Percentiles rank a stretch among this genome's conserved stretches.
Evolutionary conservation across 139 green algal species (phyloP).

Genomic region (Chlorella sp.): DNA sequence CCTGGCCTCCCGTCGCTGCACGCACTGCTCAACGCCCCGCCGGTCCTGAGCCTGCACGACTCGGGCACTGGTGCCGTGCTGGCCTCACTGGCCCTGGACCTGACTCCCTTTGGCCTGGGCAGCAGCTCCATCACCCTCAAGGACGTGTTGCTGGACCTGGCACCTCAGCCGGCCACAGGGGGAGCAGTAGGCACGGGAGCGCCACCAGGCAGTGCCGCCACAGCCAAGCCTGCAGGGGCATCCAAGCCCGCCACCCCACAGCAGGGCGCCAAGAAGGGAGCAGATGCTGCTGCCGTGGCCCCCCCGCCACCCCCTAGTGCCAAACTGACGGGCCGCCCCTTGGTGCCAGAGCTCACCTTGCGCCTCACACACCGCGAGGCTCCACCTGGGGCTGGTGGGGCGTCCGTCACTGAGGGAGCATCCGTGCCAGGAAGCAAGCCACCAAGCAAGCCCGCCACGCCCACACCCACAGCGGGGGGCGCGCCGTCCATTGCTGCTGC

Average conservation of each 20-base stretch:
- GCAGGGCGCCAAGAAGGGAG: neutral
- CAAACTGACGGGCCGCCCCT: neutral
- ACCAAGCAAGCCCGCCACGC: neutral
- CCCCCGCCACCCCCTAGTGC: neutral
- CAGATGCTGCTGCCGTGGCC: neutral
- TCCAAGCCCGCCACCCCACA: neutral
- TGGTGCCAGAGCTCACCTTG: neutral
- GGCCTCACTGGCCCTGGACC: neutral
- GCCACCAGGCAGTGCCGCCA: neutral
- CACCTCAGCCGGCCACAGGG: too few relatives aligned
- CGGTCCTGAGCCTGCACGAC: neutral
- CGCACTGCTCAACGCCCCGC: neutral
- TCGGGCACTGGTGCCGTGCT: neutral
- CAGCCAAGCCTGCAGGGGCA: neutral
- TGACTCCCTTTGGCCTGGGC: neutral
- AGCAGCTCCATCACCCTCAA: neutral
- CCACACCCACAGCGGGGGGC: neutral
- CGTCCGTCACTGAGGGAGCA: too few relatives aligned
- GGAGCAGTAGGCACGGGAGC: neutral
- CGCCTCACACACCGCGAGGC: neutral
- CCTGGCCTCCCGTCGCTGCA: neutral
- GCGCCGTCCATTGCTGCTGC: too few relatives aligned
- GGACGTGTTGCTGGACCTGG: neutral
- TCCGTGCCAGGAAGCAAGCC: neutral
- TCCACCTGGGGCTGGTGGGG: too few relatives aligned